Conservation (phyloP, 257 asterid species). For the Capsicum baccatum region DNA sequence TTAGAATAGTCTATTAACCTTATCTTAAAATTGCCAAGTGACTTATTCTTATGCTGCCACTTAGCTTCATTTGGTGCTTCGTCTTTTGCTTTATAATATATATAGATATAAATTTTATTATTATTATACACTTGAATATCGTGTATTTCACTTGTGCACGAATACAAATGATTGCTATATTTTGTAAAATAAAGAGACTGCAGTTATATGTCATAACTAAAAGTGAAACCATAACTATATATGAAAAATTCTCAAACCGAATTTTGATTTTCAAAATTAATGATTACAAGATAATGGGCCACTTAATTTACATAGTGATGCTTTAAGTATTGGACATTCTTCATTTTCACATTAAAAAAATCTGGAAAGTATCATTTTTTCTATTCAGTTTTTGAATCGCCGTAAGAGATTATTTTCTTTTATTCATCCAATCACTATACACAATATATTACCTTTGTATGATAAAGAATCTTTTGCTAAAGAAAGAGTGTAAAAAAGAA, state of each 20-base stretch:
- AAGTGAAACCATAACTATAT: no score
- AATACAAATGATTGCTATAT: no score
- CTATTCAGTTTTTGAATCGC: background rate
- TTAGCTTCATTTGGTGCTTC: no score
- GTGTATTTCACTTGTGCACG: no score
- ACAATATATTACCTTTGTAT: background rate
- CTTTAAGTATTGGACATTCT: background rate
- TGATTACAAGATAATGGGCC: background rate
- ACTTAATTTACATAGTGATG: background rate
- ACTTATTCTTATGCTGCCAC: no score
- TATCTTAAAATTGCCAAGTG: no score
- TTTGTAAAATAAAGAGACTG: background rate
- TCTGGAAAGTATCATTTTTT: background rate
- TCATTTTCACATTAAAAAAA: background rate
- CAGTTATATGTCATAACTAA: no score
- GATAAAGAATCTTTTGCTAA: background rate
- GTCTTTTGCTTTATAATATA: no score
- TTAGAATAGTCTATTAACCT: no score
- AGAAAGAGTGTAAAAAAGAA: background rate
- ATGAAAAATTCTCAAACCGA: background rate
- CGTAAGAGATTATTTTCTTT: background rate
- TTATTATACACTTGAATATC: no score
- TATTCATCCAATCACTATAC: background rate
- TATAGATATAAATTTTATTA: no score
- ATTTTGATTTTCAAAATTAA: background rate